Conservation (phyloP, 2,329 filamentous ascomycete genomes). For the Beauveria scarabaeidicola region DNA sequence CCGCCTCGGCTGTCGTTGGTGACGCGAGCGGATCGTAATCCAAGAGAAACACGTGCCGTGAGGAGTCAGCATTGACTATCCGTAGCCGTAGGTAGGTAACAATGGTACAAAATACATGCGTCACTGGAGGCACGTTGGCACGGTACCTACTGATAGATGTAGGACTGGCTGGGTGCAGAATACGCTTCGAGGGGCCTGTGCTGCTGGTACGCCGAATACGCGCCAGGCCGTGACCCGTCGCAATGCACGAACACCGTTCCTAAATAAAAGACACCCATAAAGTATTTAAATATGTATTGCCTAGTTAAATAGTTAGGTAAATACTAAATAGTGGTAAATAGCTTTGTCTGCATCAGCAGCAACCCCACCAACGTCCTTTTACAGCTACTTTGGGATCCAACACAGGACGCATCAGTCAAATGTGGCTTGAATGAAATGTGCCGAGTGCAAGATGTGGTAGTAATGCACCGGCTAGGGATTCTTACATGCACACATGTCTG, state of each 20-base stretch:
- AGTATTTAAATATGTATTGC: too few species aligned
- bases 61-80: background rate
- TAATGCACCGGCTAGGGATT: background rate
- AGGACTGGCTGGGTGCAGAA: background rate
- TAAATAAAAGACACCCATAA: too few species aligned
- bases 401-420: background rate
- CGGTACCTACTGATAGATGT: background rate
- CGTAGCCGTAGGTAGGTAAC: background rate
- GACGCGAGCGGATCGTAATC: background rate
- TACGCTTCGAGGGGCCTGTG: background rate
- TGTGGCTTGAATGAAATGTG: background rate
- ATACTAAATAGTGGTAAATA: too few species aligned
- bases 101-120: background rate
- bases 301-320: too few species aligned
- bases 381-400: background rate
- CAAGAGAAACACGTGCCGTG: background rate
- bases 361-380: background rate
- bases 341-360: background rate
- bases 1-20: slow-evolving; percentile 2
- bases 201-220: background rate
- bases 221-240: background rate
- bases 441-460: background rate
- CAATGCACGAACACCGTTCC: background rate
- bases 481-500: background rate
- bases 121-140: background rate